Percentiles rank a stretch among this genome's conserved stretches.
phyloP scores from a whole-genome alignment of 495 filamentous ascomycete genomes.

The Podospora pseudoanserina region DNA sequence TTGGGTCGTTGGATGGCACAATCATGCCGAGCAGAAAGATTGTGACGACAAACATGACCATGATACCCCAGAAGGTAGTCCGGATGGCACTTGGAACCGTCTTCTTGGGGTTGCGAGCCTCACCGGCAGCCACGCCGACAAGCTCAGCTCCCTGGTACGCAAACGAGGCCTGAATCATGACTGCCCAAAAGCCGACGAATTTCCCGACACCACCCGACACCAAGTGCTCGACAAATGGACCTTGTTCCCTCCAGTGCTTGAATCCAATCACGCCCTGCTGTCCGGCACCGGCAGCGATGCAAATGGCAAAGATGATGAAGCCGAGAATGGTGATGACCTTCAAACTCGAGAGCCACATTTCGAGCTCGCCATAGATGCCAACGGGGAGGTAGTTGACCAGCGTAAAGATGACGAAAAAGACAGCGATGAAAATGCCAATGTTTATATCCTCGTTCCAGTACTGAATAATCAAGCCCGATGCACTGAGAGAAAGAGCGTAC shows the following conservation, averaged over 20 bases:
- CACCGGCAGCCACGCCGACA: constrained; percentile 64
- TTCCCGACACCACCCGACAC: constrained; percentile 41
- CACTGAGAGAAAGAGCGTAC: constrained; percentile 71
- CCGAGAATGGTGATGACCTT: constrained; percentile 75
- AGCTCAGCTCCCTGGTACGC: constrained; percentile 56
- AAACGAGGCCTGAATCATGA: constrained; percentile 46
- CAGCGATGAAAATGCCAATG: constrained; percentile 67
- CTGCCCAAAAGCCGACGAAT: constrained; percentile 46
- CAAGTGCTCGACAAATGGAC: constrained; percentile 60
- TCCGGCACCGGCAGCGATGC: constrained; percentile 64
- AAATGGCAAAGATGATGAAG: constrained; percentile 62
- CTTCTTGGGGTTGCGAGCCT: constrained; percentile 59
- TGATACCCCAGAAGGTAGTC: constrained; percentile 58
- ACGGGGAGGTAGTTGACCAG: constrained; percentile 65
- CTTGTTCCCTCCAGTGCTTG: constrained; percentile 65
- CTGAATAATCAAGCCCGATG: constrained; percentile 68
- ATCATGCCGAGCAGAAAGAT: constrained; percentile 67
- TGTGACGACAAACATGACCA: constrained; percentile 62
- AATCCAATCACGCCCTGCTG: constrained; percentile 66
- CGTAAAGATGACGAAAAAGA: constrained; percentile 70
- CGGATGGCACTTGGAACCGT: constrained; percentile 49
- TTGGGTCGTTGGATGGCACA: constrained; percentile 52
- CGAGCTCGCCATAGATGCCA: constrained; percentile 65
- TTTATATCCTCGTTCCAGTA: constrained; percentile 60
- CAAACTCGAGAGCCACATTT: constrained; percentile 69